A percentile compares a stretch with the other conserved stretches of the same genome.
Evolutionary conservation across 2,329 filamentous ascomycete genomes (phyloP).

Genomic region (Cladosporium halotolerans): DNA sequence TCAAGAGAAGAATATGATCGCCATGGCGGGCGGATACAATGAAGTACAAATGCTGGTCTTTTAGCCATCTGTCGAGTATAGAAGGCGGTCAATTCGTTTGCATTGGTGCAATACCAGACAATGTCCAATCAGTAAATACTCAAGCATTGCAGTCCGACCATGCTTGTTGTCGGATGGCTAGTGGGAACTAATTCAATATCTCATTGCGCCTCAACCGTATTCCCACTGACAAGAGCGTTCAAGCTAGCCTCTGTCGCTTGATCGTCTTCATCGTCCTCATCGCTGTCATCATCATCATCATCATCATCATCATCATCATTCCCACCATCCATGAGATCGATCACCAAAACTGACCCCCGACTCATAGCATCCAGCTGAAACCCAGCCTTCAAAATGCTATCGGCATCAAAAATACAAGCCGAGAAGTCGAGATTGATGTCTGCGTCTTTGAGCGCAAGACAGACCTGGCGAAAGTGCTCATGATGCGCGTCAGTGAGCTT

Average conservation of each 20-base stretch:
- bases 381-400: background rate
- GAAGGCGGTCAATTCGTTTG: too few relatives aligned
- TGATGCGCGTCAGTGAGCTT: background rate
- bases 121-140: too few relatives aligned
- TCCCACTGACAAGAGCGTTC: background rate
- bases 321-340: conserved; percentile 3
- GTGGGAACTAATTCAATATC: too few relatives aligned
- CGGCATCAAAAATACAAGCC: conserved; percentile 9
- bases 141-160: too few relatives aligned
- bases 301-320: background rate
- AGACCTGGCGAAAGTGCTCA: conserved; percentile 8
- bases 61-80: too few relatives aligned
- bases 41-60: too few relatives aligned
- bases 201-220: too few relatives aligned
- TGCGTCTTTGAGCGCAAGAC: conserved; percentile 2
- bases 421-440: conserved; percentile 9
- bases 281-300: background rate
- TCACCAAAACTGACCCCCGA: background rate
- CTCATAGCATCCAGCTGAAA: conserved; percentile 10
- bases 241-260: background rate
- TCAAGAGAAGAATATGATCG: too few relatives aligned
- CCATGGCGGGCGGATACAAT: too few relatives aligned
- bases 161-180: too few relatives aligned
- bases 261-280: conserved; percentile 1
- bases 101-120: too few relatives aligned